Evolutionary conservation across 306 rosid genomes (phyloP), one percentile per base, ranked within the genome.

Genomic region (Fragaria nilgerrensis): DNA sequence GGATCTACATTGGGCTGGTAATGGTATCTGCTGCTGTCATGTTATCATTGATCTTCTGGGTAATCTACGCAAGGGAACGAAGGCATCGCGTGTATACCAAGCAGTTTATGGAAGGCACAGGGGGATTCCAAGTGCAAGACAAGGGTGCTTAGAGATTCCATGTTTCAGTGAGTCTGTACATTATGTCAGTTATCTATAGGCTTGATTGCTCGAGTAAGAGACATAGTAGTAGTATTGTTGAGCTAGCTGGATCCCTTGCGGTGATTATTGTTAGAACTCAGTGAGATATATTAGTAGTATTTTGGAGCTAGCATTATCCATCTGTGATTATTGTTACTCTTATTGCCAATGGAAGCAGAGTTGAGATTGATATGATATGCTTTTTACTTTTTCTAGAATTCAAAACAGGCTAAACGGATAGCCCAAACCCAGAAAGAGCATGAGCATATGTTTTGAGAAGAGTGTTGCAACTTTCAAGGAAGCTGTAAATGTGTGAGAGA

Each of bases 71-170:
- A 53, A 85, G 95, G 79, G 88, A 94, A 74, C 79, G 86, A 27
- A 71, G 83, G 16, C 93, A 95, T 43, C 97, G 99, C 0, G 91
- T 88, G 27, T 95, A 92, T 75, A 86, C 97, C 0, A 92, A 90
- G 58, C 84, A 85, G 80, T 76, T 72, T 78, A 20, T n/a, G 32
- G 66, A 58, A 45, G 5, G 32, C 32, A 10, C 45, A 0, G 71
- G 34, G 9, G 71, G 37, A 1, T 62, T 75, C 70, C 19, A 65
- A 36, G 47, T 25, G n/a, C 70, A 62, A 27, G 70, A 75, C 71
- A 75, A 61, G 71, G 70, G 59, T 44, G 58, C 61, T 1, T 75
- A 75, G 22, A 39, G 17, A 37, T 72, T 55, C 37, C 23, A 55
- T 55, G 16, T 25, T 27, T 17, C 29, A 58, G 29, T 58, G 68